Base-by-base conservation (phyloP, 2,329 filamentous ascomycete species). In the Verticillium dahliae region DNA sequence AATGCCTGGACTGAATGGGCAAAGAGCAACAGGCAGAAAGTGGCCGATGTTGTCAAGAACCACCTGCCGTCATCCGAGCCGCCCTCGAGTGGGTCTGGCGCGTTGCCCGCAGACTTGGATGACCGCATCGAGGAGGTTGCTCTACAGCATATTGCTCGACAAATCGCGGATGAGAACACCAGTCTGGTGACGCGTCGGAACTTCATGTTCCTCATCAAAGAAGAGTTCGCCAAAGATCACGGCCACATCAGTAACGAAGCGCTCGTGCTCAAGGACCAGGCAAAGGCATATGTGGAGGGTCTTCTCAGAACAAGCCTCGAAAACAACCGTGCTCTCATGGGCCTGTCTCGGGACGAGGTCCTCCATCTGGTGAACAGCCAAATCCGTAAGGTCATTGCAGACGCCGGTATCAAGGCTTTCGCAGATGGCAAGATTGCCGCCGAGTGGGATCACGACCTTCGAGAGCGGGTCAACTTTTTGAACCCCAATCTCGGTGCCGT, bases 401-500 rank as follows among this genome's bases (percentile, higher is more conserved):
- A 80, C 39, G 73, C 75, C 22, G 79, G 80, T 60, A 74, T 86
- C 2, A 75, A 80, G 57, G 78, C 78, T 2, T 67, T 82, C 39
- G 78, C 80, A 33, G 73, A 75, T 34, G 78, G 78, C 60, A 74
- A 78, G 59, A 81, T 85, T 59, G 75, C 76, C 35, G 70, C 72
- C 39, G 72, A 80, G 65, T 79, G 76, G 70, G 74, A 78, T 54
- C 67, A 70, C 1, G 71, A 79, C 31, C 74, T 87, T 31, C 74
- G 74, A 61, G 76, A 81, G 60, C 81, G 83, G 61, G 77, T 92
- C 74, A 97, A 97, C 76, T 92, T 88, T 75, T 89, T 97, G 67
- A 82, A 83, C 3, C 69, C 75, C 1, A 85, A 85, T 4, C 76
- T 86, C 18, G 91, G 91, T 5, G 90, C 91, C 1, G 68, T 80